Percentiles rank a stretch among this genome's conserved stretches.
Conservation (phyloP, 257 asterid genomes). For the Striga asiatica region DNA sequence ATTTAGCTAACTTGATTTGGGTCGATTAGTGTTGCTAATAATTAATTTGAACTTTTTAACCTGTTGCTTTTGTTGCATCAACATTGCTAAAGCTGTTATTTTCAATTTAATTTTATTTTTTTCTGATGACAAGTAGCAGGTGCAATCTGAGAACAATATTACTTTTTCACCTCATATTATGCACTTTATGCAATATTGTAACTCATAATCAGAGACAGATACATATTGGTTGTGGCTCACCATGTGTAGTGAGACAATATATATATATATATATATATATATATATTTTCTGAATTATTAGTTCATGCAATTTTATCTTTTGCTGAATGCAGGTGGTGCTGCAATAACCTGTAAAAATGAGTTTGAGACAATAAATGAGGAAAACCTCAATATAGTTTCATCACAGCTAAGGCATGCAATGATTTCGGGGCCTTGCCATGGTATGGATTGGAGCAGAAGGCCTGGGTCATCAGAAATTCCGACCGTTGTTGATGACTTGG, state of each 20-base stretch:
- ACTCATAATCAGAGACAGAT: too few species aligned
- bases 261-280: too few species aligned
- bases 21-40: neutral
- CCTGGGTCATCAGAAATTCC: constrained; percentile 47
- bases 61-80: neutral
- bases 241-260: too few species aligned
- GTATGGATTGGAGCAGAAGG: constrained; percentile 97
- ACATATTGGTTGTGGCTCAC: too few species aligned
- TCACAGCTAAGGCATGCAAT: constrained; percentile 70
- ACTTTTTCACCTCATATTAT: too few species aligned
- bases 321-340: constrained; percentile 60
- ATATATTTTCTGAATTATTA: too few species aligned
- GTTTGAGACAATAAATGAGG: constrained; percentile 64
- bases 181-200: too few species aligned
- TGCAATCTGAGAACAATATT: too few species aligned
- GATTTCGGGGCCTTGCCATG: constrained; percentile 35
- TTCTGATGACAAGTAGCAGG: constrained; percentile 58
- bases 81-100: neutral
- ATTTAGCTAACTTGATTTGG: neutral
- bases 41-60: neutral
- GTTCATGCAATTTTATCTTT: neutral
- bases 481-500: constrained; percentile 20
- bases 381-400: constrained; percentile 47
- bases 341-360: constrained; percentile 86
- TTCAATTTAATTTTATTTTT: neutral